Percentiles rank a stretch among this genome's conserved stretches.
Conservation (phyloP, 495 filamentous ascomycete species). For the Podospora fimiseda region DNA sequence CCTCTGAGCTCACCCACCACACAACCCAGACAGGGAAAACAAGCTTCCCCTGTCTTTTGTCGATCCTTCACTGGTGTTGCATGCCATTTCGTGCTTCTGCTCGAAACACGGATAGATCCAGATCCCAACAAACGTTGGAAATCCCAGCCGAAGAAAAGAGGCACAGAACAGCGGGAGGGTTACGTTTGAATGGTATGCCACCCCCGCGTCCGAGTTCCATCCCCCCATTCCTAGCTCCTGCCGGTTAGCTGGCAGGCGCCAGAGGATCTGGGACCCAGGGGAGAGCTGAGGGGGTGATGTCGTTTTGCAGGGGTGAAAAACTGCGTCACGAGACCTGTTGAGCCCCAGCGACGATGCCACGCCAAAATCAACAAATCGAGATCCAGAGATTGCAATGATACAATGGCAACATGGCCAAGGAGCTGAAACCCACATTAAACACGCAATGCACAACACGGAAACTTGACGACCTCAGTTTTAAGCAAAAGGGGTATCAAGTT, state of each 20-base stretch:
- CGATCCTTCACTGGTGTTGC: conserved; percentile 28
- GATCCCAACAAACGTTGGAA: neutral
- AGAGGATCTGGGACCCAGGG: too few relatives aligned
- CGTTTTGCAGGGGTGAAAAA: too few relatives aligned
- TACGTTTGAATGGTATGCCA: neutral
- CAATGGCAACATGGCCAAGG: too few relatives aligned
- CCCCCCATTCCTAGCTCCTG: neutral
- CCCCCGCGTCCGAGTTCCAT: neutral
- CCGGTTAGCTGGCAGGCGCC: neutral
- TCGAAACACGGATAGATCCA: neutral
- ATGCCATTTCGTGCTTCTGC: conserved; percentile 1
- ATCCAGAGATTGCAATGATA: too few relatives aligned
- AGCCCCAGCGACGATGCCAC: too few relatives aligned
- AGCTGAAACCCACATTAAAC: too few relatives aligned
- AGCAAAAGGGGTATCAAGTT: conserved; percentile 15
- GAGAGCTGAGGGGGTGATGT: too few relatives aligned
- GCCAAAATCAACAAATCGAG: too few relatives aligned
- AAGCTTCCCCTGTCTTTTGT: neutral
- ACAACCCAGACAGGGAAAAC: too few relatives aligned
- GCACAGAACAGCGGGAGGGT: neutral
- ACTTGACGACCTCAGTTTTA: neutral
- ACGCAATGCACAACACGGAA: too few relatives aligned
- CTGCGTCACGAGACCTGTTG: too few relatives aligned
- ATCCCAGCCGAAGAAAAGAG: neutral
- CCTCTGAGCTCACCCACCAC: too few relatives aligned